Evolutionary conservation across 2,329 filamentous ascomycete genomes (phyloP), one percentile per base, ranked within the genome.

Genomic region (Fusarium sp.): DNA sequence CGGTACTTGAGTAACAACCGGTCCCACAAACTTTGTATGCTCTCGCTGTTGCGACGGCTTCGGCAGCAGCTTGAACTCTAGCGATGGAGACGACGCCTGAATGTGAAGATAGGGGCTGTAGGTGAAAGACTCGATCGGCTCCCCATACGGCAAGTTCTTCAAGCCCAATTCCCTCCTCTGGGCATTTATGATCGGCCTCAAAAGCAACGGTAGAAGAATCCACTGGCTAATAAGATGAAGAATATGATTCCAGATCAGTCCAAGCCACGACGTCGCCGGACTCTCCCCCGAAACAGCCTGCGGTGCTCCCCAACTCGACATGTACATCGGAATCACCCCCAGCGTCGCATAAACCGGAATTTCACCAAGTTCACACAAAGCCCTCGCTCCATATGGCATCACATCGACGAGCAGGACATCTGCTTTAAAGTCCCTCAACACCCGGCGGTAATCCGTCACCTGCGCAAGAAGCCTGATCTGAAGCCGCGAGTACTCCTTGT

Each of bases 21-120:
- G 82, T 0, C 82, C 82, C 31, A 83, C 82, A 24, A 79, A 83
- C 2, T 66, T 63, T 0, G 79, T 79, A 22, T 75, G 44, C 3
- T 45, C 49, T 8, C 49, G 71, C 20, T 79, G 76, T 12, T 72
- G 63, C 2, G 48, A 33, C 1, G 77, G 72, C 24, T 77, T 77
- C 4, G 80, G 79, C 6, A 72, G 66, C 13, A 78, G 71, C 12
- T 70, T 57, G 36, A 83, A 83, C 56, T 83, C 82, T 28, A 83
- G 59, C 0, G 65, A 75, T 1, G 80, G 73, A 18, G 80, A 82
- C 1, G 82, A 83, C 0, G 82, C 82, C 38, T 83, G 82, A 24
- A 84, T 81, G 66, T 84, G 83, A 62, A 84, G 74, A 63, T 80
- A 79, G 14, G 81, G 79, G 63, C 82, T 83, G 67, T 83, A 83